Evolutionary conservation across 208 protist genomes (phyloP).

Genomic region (Leishmania martiniquensis): DNA sequence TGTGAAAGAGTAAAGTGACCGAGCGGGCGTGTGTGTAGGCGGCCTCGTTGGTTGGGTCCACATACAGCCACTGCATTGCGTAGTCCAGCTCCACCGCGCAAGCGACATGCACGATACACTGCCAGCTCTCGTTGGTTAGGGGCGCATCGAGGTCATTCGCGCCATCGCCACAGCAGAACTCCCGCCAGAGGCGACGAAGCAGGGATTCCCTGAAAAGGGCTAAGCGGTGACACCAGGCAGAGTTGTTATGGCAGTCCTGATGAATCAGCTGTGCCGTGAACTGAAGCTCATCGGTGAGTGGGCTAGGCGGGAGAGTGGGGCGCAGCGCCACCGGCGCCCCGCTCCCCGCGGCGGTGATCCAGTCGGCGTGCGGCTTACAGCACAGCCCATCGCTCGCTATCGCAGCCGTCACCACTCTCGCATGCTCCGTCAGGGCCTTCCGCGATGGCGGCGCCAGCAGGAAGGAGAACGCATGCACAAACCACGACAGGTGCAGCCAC

Average conservation of each 20-base stretch:
- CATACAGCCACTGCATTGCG: conserved; percentile 61
- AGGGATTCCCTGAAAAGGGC: conserved; percentile 53
- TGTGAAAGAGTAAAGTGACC: conserved; percentile 54
- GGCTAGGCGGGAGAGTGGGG: conserved; percentile 37
- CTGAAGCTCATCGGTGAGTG: conserved; percentile 51
- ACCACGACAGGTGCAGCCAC: conserved; percentile 80
- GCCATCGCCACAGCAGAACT: conserved; percentile 1
- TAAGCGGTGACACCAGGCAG: conserved; percentile 83
- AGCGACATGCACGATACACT: conserved; percentile 17
- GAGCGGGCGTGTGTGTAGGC: conserved; percentile 62
- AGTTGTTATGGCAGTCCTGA: conserved; percentile 81
- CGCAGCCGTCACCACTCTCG: neutral
- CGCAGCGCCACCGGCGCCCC: conserved; percentile 1
- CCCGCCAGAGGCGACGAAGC: conserved; percentile 33
- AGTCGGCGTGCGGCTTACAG: conserved; percentile 22
- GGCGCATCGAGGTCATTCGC: neutral
- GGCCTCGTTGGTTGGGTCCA: conserved; percentile 78
- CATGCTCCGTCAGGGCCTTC: conserved; percentile 10
- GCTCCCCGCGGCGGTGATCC: conserved; percentile 12
- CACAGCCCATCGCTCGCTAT: neutral
- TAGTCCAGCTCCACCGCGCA: conserved; percentile 67
- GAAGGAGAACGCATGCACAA: conserved; percentile 68
- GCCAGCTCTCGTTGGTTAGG: neutral
- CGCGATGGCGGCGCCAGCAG: conserved; percentile 44
- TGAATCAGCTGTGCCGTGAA: conserved; percentile 57